phyloP scores from a whole-genome alignment of 1,139 yeast genomes.

The Blastobotrys malaysiensis region DNA sequence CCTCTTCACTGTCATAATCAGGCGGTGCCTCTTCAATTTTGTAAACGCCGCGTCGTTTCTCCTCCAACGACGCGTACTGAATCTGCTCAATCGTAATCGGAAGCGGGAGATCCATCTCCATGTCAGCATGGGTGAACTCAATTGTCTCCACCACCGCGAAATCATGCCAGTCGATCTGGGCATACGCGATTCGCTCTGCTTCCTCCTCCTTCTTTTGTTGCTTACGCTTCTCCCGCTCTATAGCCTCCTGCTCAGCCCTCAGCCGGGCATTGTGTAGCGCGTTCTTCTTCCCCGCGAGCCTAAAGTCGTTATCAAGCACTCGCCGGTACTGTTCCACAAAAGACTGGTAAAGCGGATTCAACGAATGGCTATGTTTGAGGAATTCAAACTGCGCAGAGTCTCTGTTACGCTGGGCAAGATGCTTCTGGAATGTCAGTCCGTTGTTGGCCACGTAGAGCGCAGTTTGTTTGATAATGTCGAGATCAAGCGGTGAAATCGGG shows the following conservation, averaged over 20 bases:
- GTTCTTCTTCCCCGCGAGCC: conserved; percentile 21
- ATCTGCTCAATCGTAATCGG: conserved; percentile 60
- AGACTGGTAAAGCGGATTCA: conserved; percentile 47
- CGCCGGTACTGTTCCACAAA: conserved; percentile 54
- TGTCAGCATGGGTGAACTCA: conserved; percentile 62
- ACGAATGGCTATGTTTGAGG: conserved; percentile 54
- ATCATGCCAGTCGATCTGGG: conserved; percentile 85
- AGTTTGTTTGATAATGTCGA: conserved; percentile 63
- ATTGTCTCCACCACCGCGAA: conserved; percentile 67
- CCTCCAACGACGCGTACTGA: conserved; percentile 55
- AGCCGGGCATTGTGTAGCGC: conserved; percentile 17
- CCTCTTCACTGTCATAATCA: conserved; percentile 27
- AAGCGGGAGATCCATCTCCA: conserved; percentile 51
- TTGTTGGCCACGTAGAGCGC: conserved; percentile 62
- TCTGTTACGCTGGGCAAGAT: conserved; percentile 38
- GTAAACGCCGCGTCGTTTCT: conserved; percentile 33
- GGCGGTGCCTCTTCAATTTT: conserved; percentile 39
- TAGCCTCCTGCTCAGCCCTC: conserved; percentile 49
- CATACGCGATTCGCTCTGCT: conserved; percentile 49
- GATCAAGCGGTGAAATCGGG: conserved; percentile 56
- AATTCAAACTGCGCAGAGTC: conserved; percentile 64
- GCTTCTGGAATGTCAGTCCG: conserved; percentile 44
- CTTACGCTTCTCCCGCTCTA: conserved; percentile 34
- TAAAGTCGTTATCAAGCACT: conserved; percentile 28
- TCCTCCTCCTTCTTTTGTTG: conserved; percentile 32